Conservation (phyloP, 2,329 filamentous ascomycete species). For the Zalaria obscura region DNA sequence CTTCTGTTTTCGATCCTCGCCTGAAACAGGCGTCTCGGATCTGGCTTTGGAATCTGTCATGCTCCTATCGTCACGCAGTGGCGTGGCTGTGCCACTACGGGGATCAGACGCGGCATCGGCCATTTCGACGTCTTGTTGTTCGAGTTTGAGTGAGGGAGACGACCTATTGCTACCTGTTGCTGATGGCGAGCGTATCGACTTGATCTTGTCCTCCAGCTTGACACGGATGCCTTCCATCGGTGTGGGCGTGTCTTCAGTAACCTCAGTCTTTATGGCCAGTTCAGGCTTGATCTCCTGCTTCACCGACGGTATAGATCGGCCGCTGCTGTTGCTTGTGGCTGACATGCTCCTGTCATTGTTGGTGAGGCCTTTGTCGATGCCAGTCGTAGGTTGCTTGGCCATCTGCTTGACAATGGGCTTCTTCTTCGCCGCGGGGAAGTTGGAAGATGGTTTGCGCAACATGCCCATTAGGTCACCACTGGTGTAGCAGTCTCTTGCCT, state of each 20-base stretch:
- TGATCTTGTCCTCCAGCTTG: constrained; percentile 13
- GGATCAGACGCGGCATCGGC: constrained; percentile 9
- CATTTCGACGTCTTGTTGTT: constrained; percentile 17
- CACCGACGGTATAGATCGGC: not conserved
- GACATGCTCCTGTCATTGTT: not conserved
- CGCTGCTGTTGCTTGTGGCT: not conserved
- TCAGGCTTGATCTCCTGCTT: not conserved
- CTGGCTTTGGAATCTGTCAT: too few species aligned
- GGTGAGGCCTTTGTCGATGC: not conserved
- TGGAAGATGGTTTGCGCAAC: constrained; percentile 37
- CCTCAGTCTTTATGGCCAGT: constrained; percentile 1
- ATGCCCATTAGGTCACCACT: constrained; percentile 46
- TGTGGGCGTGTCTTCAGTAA: not conserved
- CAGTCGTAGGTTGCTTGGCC: not conserved
- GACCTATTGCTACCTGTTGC: not conserved
- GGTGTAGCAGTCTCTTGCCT: constrained; percentile 60
- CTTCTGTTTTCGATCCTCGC: too few species aligned
- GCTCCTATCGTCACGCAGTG: not conserved
- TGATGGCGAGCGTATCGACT: constrained; percentile 6
- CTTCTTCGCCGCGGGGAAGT: constrained; percentile 16
- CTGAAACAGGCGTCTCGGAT: too few species aligned
- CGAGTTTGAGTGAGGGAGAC: not conserved
- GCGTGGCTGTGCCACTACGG: constrained; percentile 5
- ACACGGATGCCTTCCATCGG: constrained; percentile 4
- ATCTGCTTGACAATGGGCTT: constrained; percentile 10